Evolutionary conservation across 108 stramenopile genomes (phyloP), one percentile per base, ranked within the genome.

Genomic region (Nitzschia sp.): DNA sequence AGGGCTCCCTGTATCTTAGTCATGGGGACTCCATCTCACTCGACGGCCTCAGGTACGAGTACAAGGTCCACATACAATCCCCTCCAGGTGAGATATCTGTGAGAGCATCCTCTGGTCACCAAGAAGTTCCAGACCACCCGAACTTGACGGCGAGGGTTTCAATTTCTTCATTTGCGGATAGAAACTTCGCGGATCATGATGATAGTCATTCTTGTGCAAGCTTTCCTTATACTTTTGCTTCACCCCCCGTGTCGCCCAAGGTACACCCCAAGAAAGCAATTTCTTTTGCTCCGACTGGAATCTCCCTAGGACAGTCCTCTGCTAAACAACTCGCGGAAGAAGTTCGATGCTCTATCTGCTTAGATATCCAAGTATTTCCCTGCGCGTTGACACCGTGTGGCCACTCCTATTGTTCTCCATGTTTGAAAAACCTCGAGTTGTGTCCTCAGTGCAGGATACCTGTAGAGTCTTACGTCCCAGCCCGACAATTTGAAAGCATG

Each of bases 361-460:
- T 76, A 37, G 75, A 76, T 46, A 70, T 76, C 52, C 55, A 68
- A 57, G 54, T 64, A 8, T 10, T 60, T 15, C 57, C 75, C 2
- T 55, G 43, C 34, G 67, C 75, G 40, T 14, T 69, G 17, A 38
- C 25, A 51, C 69, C 75, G 7, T 76, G 75, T 37, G 75, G 75
- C 2, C 75, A 76, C 29, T 76, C 75, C 2, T 67, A 65, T 43
- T 76, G 75, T 52, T 29, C 21, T 10, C 46, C n/a, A 12, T 64
- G 69, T 41, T 29, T 59, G 12, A n/a, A 44, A 12, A 26, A 38
- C 14, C 8, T 69, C 2, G 9, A 59, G 14, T 51, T 39, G 19
- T 75, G 73, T 48, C 73, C 73, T 10, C 67, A 75, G 25, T 75
- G 73, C 21, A 66, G 73, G 22, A 39, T 55, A 25, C 21, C 37